Percentiles rank a stretch among this genome's conserved stretches.
Conservation (phyloP, 192 early-diverging fungal species). For the Linnemannia exigua region DNA sequence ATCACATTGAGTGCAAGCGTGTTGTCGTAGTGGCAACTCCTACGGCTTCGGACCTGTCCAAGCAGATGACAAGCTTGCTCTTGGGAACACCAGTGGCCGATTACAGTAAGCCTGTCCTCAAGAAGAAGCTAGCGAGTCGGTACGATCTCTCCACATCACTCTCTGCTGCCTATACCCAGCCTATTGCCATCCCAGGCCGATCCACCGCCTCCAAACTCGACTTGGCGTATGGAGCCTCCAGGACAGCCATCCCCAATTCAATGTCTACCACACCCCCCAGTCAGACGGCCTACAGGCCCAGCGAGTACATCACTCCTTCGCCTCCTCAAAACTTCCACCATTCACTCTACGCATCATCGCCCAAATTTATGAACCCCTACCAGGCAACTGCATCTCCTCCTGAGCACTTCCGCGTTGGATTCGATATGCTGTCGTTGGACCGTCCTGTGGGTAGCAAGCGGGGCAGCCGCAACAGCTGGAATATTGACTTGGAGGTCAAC, state of each 20-base stretch:
- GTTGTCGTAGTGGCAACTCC: conserved; percentile 25
- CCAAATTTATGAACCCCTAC: conserved; percentile 39
- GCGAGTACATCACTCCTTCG: conserved; percentile 38
- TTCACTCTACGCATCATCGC: conserved; percentile 48
- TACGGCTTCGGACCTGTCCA: conserved; percentile 35
- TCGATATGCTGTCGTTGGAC: conserved; percentile 17
- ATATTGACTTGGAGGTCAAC: conserved; percentile 10
- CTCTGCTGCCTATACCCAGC: conserved; percentile 47
- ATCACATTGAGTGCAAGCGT: conserved; percentile 69
- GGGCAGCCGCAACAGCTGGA: conserved; percentile 30
- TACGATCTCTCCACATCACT: conserved; percentile 59
- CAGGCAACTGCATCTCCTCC: conserved; percentile 37
- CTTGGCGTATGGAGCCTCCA: not conserved
- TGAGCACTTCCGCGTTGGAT: conserved; percentile 42
- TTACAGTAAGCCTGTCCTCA: conserved; percentile 46
- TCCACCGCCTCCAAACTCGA: conserved; percentile 5
- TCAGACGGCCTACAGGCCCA: conserved; percentile 45
- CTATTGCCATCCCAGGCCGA: conserved; percentile 16
- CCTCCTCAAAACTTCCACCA: conserved; percentile 27
- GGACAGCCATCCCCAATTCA: not conserved
- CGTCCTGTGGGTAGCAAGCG: conserved; percentile 16
- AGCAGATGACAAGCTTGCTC: conserved; percentile 41
- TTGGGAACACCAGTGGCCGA: conserved; percentile 35
- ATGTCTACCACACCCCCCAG: conserved; percentile 7
- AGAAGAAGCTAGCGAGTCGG: conserved; percentile 43